phyloP scores from a whole-genome alignment of 495 filamentous ascomycete genomes.

The Wilcoxina mikolae region DNA sequence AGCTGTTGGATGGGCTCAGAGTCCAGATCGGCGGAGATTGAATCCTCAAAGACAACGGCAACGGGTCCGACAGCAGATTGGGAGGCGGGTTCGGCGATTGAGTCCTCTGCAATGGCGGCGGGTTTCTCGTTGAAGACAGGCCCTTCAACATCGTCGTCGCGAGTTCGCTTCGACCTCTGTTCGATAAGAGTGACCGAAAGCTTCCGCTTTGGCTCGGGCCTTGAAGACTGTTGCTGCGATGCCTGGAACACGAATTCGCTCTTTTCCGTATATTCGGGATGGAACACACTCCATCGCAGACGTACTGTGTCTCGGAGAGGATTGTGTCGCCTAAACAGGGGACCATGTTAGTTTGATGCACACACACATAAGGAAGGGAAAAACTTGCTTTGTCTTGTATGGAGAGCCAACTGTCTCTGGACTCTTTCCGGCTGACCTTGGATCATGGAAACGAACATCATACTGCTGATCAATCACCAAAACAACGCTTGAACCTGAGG shows the following conservation, averaged over 20 bases:
- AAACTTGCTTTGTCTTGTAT: not conserved
- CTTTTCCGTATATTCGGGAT: constrained; percentile 8
- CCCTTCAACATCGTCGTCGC: constrained; percentile 2
- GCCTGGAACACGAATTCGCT: constrained; percentile 2
- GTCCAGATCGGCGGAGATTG: not conserved
- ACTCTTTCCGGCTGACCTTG: not conserved
- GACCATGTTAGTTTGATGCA: not conserved
- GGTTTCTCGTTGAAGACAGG: constrained; percentile 2
- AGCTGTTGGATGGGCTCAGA: too few species aligned
- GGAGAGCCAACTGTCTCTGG: not conserved
- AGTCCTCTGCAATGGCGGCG: not conserved
- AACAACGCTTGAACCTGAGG: constrained; percentile 2
- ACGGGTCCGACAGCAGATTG: not conserved
- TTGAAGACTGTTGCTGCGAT: not conserved
- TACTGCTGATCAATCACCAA: not conserved
- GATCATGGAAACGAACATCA: not conserved
- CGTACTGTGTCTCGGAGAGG: constrained; percentile 2
- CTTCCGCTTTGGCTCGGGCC: not conserved
- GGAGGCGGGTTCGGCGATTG: not conserved
- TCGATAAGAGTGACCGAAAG: not conserved
- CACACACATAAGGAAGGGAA: not conserved
- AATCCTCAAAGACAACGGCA: not conserved
- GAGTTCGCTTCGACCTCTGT: constrained; percentile 1
- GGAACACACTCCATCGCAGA: constrained; percentile 2
- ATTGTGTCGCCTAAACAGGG: not conserved